phyloP scores from a whole-genome alignment of 257 asterid species.

The Salvia miltiorrhiza region DNA sequence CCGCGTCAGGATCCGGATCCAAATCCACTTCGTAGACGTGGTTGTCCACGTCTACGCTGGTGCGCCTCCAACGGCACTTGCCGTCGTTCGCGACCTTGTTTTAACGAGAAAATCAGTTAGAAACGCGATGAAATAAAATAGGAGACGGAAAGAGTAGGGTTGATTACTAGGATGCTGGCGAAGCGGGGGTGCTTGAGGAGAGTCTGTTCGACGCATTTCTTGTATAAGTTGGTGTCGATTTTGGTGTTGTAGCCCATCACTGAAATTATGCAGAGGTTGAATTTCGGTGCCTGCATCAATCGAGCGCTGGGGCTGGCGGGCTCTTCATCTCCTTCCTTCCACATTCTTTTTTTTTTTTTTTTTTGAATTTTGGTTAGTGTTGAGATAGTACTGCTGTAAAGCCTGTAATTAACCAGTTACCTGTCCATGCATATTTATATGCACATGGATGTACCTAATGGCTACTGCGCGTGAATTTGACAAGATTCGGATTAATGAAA shows the following conservation, averaged over 20 bases:
- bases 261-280: constrained; percentile 30
- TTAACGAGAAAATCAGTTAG: neutral
- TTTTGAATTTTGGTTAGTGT: neutral
- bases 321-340: constrained; percentile 28
- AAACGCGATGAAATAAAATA: neutral
- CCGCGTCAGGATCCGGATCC: too few species aligned
- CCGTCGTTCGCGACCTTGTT: constrained; percentile 16
- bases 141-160: neutral
- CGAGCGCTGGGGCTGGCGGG: constrained; percentile 44
- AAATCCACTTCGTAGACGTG: constrained; percentile 25
- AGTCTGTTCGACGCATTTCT: constrained; percentile 9
- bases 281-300: constrained; percentile 30
- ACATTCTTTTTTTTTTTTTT: too few species aligned
- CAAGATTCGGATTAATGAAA: too few species aligned
- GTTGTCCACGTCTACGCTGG: constrained; percentile 27
- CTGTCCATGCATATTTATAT: neutral
- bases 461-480: too few species aligned
- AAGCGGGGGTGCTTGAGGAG: constrained; percentile 52
- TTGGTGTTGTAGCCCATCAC: constrained; percentile 31
- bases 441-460: neutral
- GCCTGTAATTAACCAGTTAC: too few species aligned
- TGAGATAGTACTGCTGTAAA: neutral
- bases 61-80: constrained; percentile 30
- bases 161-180: constrained; percentile 35
- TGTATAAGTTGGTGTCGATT: constrained; percentile 30